Conservation (phyloP, 768 basidiomycete species). For the Mycena venus region DNA sequence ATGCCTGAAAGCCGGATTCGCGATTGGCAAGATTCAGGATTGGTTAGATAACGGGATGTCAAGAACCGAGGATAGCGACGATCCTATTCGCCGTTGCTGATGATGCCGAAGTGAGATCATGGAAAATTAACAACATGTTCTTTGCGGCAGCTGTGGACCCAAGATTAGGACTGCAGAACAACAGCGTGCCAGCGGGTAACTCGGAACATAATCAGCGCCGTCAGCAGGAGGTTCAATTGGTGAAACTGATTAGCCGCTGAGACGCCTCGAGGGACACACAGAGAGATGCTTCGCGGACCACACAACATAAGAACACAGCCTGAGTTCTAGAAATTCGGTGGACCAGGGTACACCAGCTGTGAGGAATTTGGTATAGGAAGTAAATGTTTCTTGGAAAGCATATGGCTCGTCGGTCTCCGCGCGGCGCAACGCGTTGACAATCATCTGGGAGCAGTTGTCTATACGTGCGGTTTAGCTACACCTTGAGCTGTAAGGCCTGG, state of each 20-base stretch:
- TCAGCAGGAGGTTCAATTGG: background rate
- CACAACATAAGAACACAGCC: slow-evolving; percentile 9
- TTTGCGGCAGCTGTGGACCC: slow-evolving; percentile 9
- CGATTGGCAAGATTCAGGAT: slow-evolving; percentile 6
- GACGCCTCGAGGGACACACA: slow-evolving; percentile 4
- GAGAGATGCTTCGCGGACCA: slow-evolving; percentile 3
- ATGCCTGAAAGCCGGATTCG: slow-evolving; percentile 16
- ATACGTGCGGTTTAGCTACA: background rate
- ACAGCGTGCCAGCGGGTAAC: slow-evolving; percentile 28
- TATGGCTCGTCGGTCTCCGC: background rate
- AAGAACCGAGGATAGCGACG: background rate
- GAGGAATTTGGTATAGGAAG: background rate
- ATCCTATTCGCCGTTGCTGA: slow-evolving; percentile 10
- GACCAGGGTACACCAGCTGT: background rate
- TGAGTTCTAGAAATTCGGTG: background rate
- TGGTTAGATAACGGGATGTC: slow-evolving; percentile 7
- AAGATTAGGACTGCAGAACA: background rate
- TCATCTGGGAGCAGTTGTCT: slow-evolving; percentile 1
- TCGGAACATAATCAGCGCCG: slow-evolving; percentile 12
- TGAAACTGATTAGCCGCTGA: slow-evolving; percentile 3
- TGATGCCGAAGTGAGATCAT: slow-evolving; percentile 2
- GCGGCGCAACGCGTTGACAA: background rate
- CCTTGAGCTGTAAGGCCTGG: background rate
- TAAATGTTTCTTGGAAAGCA: background rate
- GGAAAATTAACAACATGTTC: background rate